Conservation (phyloP, 148 eudicot genomes). For the Pharnaceum exiguum region DNA sequence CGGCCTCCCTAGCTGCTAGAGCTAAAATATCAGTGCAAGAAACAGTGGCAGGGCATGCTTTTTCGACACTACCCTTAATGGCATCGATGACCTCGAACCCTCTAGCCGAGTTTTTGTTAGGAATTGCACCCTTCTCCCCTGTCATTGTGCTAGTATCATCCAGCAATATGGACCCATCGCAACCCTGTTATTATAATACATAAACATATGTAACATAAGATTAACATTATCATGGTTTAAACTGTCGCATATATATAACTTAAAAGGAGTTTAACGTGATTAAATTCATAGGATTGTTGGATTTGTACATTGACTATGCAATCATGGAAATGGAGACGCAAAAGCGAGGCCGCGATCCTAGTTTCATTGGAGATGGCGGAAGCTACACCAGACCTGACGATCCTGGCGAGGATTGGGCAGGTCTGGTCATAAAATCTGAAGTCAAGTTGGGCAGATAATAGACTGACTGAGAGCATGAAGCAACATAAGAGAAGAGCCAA, state of each 20-base stretch:
- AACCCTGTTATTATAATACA: slow-evolving; percentile 32
- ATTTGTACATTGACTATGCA: slow-evolving; percentile 71
- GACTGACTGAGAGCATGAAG: slow-evolving; percentile 21
- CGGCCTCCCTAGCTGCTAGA: slow-evolving; percentile 56
- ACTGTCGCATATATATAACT: too few species aligned
- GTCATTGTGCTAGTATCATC: slow-evolving; percentile 40
- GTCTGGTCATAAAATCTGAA: slow-evolving; percentile 35
- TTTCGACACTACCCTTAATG: slow-evolving; percentile 56
- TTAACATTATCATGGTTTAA: too few species aligned
- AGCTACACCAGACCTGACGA: slow-evolving; percentile 45
- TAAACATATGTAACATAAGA: too few species aligned
- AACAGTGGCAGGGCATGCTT: slow-evolving; percentile 51
- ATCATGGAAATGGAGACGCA: slow-evolving; percentile 77
- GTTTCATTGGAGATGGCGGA: slow-evolving; percentile 61
- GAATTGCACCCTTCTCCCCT: slow-evolving; percentile 51
- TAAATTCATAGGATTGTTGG: too few species aligned
- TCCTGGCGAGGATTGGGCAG: slow-evolving; percentile 49
- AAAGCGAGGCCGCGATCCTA: slow-evolving; percentile 70
- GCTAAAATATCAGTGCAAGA: slow-evolving; percentile 73
- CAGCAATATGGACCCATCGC: slow-evolving; percentile 63
- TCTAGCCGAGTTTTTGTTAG: slow-evolving; percentile 55
- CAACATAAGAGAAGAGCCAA: slow-evolving; percentile 19
- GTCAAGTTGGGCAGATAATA: slow-evolving; percentile 49
- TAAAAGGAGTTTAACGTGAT: too few species aligned
- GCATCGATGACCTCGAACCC: slow-evolving; percentile 64